Evolutionary conservation across 805 yeast species (phyloP), one percentile per base, ranked within the genome.

Genomic region (Cyberlindnera japonica): DNA sequence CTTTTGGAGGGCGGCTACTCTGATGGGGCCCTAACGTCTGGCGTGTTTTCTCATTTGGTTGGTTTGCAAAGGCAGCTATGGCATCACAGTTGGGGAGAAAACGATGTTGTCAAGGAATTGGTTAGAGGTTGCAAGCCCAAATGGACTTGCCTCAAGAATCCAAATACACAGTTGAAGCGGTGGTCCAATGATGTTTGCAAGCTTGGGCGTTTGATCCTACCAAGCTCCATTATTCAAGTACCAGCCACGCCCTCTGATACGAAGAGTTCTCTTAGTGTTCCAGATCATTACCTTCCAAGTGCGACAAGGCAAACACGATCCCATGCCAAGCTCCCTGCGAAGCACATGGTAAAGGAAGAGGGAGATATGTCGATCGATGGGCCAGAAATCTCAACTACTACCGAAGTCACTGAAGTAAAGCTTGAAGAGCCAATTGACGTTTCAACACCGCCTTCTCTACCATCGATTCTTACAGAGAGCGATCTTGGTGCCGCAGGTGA

Each of bases 1-100:
- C 60, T 86, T 17, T 62, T 86, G 48, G 95, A 86, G 63, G 95
- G 95, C 19, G 95, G 95, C 1, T 86, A 86, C 57, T 81, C 93
- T 1, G 89, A 85, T 53, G 83, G 83, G 4, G 95, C 95, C 0
- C 68, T 86, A 14, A 62, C 81, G 1, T 82, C 93, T 1, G 95
- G 95, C 11, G 79, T 83, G 0, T 83, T 84, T 55, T 75, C 93
- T 5, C 95, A 86, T 57, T 62, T 86, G 40, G 75, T 82, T 27
- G 95, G 95, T 0, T 58, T 86, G 37, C 82, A 80, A 37, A 66
- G 68, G 21, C 65, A 68, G 38, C 58, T 58, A 15, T 83, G 87
- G 87, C 71, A 77, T 30, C 63, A 65, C 13, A 74, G 75, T 25
- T 82, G 90, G 88, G 83, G 85, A 1, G 64, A 77, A 1, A 69